A percentile compares a stretch with the other conserved stretches of the same genome.
phyloP scores from a whole-genome alignment of 768 basidiomycete species.

The Lepiota venenata region DNA sequence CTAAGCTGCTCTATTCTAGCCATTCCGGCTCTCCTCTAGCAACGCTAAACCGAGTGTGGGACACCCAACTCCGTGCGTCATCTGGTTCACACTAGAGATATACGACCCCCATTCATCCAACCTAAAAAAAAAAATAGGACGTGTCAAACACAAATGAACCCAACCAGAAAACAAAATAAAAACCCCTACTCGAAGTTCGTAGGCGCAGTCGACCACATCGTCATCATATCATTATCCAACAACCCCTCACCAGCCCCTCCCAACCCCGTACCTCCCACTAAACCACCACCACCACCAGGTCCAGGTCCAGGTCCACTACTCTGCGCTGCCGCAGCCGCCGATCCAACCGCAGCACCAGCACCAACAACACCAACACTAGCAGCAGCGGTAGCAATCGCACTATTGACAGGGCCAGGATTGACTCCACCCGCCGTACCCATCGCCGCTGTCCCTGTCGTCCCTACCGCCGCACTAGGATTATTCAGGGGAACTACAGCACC shows the following conservation, averaged over 20 bases:
- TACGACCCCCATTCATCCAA: conserved; percentile 34
- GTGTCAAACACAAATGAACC: neutral
- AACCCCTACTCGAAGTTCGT: conserved; percentile 54
- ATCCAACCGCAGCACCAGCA: neutral
- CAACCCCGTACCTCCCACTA: too few species aligned
- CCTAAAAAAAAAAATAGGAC: conserved; percentile 20
- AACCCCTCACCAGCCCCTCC: neutral
- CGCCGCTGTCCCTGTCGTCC: too few species aligned
- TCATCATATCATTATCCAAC: conserved; percentile 48
- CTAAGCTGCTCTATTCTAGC: too few species aligned
- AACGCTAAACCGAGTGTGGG: neutral
- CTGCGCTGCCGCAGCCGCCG: neutral
- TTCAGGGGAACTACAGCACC: too few species aligned
- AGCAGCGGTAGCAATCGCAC: neutral
- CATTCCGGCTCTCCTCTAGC: too few species aligned
- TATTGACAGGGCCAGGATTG: neutral
- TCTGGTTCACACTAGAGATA: conserved; percentile 17
- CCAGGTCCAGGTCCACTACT: neutral
- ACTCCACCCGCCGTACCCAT: too few species aligned
- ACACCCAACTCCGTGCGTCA: conserved; percentile 18
- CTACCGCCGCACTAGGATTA: too few species aligned
- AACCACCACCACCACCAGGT: conserved; percentile 3
- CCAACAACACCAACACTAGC: neutral
- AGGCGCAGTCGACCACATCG: conserved; percentile 63
- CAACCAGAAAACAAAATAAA: neutral